These are phyloP conservation scores for Entamoeba dispar DNA, from an alignment of 208 protist species.

Conservation along the genomic window DNA sequence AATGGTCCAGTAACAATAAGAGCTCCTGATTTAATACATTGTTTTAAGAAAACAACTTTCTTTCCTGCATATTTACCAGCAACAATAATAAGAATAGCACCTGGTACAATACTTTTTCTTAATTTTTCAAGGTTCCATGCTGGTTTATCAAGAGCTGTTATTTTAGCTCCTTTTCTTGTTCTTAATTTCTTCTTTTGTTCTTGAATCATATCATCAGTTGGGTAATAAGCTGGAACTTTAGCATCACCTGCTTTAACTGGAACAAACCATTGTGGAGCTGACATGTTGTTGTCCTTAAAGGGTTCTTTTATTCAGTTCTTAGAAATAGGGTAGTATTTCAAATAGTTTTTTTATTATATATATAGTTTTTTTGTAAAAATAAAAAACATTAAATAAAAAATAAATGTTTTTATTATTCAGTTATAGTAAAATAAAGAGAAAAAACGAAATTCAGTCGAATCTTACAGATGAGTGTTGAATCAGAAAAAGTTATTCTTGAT, in stretches of 20 bases:
- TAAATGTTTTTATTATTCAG: no score
- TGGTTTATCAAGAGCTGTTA: background rate
- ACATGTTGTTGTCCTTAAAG: background rate
- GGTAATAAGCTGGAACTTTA: background rate
- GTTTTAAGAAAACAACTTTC: conserved; percentile 86
- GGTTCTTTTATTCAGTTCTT: no score
- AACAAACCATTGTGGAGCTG: background rate
- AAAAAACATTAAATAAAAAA: no score
- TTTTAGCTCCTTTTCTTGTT: background rate
- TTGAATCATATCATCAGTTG: background rate
- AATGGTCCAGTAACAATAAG: conserved; percentile 74
- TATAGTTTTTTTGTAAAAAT: no score
- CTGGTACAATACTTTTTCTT: conserved; percentile 30
- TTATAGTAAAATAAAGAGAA: no score
- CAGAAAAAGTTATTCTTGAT: background rate
- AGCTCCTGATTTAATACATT: conserved; percentile 64
- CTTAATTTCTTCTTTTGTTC: background rate
- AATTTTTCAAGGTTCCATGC: background rate
- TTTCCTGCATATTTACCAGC: conserved; percentile 74
- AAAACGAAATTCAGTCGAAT: no score
- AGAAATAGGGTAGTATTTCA: no score
- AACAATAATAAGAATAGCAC: conserved; percentile 74
- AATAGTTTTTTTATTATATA: no score
- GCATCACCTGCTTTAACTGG: background rate
- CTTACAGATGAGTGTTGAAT: background rate